Evolutionary conservation across 2,329 filamentous ascomycete genomes (phyloP).

Genomic region (Drechslerella dactyloides): DNA sequence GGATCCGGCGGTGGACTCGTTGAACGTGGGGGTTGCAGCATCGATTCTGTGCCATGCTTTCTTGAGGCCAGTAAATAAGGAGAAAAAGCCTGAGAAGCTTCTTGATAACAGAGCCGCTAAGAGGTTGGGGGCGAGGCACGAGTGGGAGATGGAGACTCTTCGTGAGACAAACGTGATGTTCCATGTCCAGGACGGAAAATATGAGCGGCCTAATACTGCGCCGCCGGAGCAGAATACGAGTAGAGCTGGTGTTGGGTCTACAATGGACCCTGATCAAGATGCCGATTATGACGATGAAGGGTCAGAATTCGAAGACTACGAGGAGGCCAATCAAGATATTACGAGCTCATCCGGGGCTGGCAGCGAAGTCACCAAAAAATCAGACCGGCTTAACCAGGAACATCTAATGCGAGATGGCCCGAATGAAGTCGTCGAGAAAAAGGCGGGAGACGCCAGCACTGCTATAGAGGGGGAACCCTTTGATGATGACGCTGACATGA

Average conservation of each 20-base stretch:
- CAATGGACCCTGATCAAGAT: neutral
- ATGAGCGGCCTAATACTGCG: constrained; percentile 14
- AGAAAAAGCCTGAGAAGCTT: constrained; percentile 1
- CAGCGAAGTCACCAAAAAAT: neutral
- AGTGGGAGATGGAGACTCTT: neutral
- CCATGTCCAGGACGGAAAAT: constrained; percentile 34
- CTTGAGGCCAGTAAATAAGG: constrained; percentile 59
- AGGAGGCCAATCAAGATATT: no score
- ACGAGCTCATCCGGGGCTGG: no score
- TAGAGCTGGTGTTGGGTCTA: no score
- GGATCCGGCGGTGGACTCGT: constrained; percentile 74
- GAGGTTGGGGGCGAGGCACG: neutral
- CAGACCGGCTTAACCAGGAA: no score
- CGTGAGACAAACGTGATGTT: constrained; percentile 25
- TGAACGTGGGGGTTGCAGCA: constrained; percentile 91
- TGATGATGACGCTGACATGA: neutral
- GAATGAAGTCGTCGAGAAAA: no score
- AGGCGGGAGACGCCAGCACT: no score
- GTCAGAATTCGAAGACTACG: neutral
- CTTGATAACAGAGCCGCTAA: constrained; percentile 7
- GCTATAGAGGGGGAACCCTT: no score
- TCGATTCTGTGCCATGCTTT: constrained; percentile 77
- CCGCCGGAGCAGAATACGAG: no score
- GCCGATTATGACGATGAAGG: constrained; percentile 9
- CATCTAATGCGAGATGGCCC: neutral